A percentile compares a stretch with the other conserved stretches of the same genome.
Conservation (phyloP, 345 rosid genomes). For the Erodium maritimum region DNA sequence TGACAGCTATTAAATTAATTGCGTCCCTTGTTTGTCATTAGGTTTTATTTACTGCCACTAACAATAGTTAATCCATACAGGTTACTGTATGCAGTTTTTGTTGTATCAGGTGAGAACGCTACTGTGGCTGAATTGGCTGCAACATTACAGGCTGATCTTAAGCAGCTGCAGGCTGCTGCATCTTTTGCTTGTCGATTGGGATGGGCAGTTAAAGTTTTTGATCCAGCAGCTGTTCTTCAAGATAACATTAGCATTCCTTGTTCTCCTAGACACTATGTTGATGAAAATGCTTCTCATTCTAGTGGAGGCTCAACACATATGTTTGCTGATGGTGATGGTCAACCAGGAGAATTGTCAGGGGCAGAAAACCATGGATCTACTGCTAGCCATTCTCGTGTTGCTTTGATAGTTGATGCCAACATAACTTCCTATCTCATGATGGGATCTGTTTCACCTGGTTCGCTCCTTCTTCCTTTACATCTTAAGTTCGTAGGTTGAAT, state of each 20-base stretch:
- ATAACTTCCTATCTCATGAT: conserved; percentile 99
- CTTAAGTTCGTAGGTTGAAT: conserved; percentile 1
- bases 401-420: conserved; percentile 92
- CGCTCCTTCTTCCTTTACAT: not conserved
- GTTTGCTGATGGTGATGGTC: conserved; percentile 57
- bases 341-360: conserved; percentile 41
- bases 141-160: conserved; percentile 92
- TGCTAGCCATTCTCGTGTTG: conserved; percentile 58
- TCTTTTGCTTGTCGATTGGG: conserved; percentile 97
- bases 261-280: conserved; percentile 44
- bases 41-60: conserved; percentile 4
- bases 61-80: conserved; percentile 28
- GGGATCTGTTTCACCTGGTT: conserved; percentile 99
- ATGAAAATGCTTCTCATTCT: conserved; percentile 52
- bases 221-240: conserved; percentile 73
- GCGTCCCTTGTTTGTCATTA: not conserved
- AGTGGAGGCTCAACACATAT: conserved; percentile 33
- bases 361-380: conserved; percentile 41
- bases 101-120: conserved; percentile 91
- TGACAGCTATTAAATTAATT: conserved; percentile 19
- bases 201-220: conserved; percentile 86
- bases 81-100: conserved; percentile 89
- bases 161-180: conserved; percentile 95
- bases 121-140: conserved; percentile 95
- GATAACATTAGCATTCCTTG: conserved; percentile 39